Percentiles rank a stretch among this genome's conserved stretches.
Evolutionary conservation across 148 eudicot species (phyloP).

Genomic region (Camellia japonica): DNA sequence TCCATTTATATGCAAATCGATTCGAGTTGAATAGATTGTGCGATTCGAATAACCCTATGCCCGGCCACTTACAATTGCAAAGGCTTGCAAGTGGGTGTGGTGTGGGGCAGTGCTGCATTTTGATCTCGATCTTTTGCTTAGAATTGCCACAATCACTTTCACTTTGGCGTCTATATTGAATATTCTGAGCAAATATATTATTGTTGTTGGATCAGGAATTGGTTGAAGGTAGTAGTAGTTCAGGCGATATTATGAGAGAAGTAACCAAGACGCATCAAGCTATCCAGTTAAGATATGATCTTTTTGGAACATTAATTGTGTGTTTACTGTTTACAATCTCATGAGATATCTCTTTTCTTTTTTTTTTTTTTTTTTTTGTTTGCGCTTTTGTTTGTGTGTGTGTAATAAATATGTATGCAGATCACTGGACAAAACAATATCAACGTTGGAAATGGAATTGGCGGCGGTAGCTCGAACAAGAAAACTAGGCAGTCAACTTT

Average conservation of each 20-base stretch:
- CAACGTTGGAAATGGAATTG: constrained; percentile 56
- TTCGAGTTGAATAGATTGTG: no score
- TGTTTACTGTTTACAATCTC: background rate
- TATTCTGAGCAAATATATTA: no score
- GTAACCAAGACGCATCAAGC: constrained; percentile 72
- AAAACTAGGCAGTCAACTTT: constrained; percentile 15
- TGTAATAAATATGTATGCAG: constrained; percentile 20
- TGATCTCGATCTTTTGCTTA: background rate
- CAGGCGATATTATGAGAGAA: constrained; percentile 54
- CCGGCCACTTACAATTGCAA: no score
- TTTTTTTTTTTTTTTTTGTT: background rate
- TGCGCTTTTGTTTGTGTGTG: no score
- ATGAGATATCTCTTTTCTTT: background rate
- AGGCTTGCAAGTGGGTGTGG: no score
- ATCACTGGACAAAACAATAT: constrained; percentile 59
- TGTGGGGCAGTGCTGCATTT: background rate
- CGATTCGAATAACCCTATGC: no score
- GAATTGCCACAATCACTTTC: no score
- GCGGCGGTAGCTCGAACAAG: constrained; percentile 35
- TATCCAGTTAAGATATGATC: constrained; percentile 44
- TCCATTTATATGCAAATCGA: fast-evolving
- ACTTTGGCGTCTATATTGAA: no score
- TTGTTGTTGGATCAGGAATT: constrained; percentile 36
- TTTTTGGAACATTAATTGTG: no score
- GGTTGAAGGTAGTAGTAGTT: constrained; percentile 33